phyloP scores from a whole-genome alignment of 805 yeast genomes.

The Yamadazyma phyllophila region DNA sequence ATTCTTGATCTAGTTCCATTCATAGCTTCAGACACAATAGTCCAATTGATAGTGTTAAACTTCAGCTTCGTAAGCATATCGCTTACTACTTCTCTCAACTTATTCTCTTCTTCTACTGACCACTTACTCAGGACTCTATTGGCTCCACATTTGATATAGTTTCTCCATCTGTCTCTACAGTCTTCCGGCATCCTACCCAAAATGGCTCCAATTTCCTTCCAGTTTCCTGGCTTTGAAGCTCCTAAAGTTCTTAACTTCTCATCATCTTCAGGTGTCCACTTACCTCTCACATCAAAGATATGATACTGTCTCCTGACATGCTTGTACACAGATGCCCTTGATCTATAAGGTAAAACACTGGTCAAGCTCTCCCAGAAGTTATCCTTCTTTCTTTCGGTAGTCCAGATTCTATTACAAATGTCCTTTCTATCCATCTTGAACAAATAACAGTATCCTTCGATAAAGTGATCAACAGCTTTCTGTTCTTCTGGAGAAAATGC shows the following conservation, averaged over 20 bases:
- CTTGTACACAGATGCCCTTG: constrained; percentile 87
- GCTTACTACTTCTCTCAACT: constrained; percentile 38
- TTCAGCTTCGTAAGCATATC: constrained; percentile 18
- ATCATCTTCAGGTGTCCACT: constrained; percentile 87
- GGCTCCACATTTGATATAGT: constrained; percentile 88
- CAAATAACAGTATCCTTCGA: constrained; percentile 64
- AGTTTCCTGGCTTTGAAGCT: constrained; percentile 69
- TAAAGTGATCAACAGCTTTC: constrained; percentile 68
- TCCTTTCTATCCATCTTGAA: constrained; percentile 62
- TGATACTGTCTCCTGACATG: constrained; percentile 91
- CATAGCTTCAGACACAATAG: constrained; percentile 85
- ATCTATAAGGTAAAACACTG: constrained; percentile 76
- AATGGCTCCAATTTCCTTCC: constrained; percentile 79
- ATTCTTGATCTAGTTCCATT: constrained; percentile 85
- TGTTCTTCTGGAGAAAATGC: constrained; percentile 64
- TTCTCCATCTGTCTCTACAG: constrained; percentile 95
- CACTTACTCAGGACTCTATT: constrained; percentile 76
- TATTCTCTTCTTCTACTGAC: constrained; percentile 69
- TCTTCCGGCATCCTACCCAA: constrained; percentile 97
- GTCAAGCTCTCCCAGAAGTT: constrained; percentile 85
- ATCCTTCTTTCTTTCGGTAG: constrained; percentile 79
- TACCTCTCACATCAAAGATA: constrained; percentile 82
- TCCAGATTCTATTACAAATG: constrained; percentile 84
- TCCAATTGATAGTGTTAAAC: constrained; percentile 70
- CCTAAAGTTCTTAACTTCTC: constrained; percentile 60